phyloP scores from a whole-genome alignment of 1,139 yeast species.

The Yamadazyma taylorii region DNA sequence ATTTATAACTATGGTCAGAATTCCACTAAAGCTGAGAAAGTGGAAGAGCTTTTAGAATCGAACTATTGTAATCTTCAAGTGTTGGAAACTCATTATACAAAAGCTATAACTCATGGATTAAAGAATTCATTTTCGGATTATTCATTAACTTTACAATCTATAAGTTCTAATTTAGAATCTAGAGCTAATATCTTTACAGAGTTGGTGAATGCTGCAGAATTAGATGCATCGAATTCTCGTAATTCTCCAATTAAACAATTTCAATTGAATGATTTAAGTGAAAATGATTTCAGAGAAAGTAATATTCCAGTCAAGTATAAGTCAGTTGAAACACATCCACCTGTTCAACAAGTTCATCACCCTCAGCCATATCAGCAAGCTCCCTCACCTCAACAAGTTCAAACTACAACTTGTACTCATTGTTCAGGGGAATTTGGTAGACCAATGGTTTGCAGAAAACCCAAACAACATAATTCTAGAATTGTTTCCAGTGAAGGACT shows the following conservation, averaged over 20 bases:
- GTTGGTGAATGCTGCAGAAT: conserved; percentile 4
- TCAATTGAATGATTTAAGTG: conserved; percentile 1
- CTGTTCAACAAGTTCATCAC: too few relatives aligned
- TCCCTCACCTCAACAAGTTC: too few relatives aligned
- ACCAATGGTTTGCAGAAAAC: neutral
- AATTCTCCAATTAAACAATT: conserved; percentile 12
- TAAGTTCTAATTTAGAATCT: conserved; percentile 28
- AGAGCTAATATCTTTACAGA: conserved; percentile 31
- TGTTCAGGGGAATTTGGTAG: neutral
- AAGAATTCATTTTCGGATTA: conserved; percentile 47
- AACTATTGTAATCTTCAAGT: conserved; percentile 48
- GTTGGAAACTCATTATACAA: conserved; percentile 48
- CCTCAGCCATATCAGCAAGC: too few relatives aligned
- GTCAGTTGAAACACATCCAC: too few relatives aligned
- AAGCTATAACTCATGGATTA: conserved; percentile 46
- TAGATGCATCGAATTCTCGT: conserved; percentile 5
- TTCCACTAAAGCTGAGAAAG: conserved; percentile 34
- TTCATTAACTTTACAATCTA: conserved; percentile 33
- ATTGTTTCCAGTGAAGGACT: neutral
- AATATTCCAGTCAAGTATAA: too few relatives aligned
- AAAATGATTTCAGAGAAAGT: neutral
- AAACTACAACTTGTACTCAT: neutral
- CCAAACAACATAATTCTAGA: neutral
- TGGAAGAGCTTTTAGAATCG: conserved; percentile 52
- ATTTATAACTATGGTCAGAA: conserved; percentile 47